A percentile compares a stretch with the other conserved stretches of the same genome.
phyloP scores from a whole-genome alignment of 148 eudicot species.

The Vaccinium corymbosum region DNA sequence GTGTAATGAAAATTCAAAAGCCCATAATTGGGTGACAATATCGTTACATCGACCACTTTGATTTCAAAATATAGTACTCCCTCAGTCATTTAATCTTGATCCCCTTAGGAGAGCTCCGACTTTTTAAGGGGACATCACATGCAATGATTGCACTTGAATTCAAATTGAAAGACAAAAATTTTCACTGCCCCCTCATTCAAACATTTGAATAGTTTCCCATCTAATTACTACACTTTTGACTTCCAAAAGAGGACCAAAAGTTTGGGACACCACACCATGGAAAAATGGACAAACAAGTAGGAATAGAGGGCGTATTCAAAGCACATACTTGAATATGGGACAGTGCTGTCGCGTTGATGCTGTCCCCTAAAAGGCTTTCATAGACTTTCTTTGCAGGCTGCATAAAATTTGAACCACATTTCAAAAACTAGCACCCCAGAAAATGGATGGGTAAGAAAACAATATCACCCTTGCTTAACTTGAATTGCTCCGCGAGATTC shows the following conservation, averaged over 20 bases:
- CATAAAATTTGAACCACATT: slow-evolving; percentile 17
- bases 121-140: background rate
- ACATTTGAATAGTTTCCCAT: background rate
- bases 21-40: background rate
- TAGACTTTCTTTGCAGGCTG: slow-evolving; percentile 91
- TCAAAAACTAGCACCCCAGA: slow-evolving; percentile 9
- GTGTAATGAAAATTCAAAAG: background rate
- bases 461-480: slow-evolving; percentile 36
- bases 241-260: background rate
- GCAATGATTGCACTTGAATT: background rate
- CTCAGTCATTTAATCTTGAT: background rate
- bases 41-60: background rate
- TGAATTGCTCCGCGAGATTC: slow-evolving; percentile 95
- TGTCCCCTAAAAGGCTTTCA: slow-evolving; percentile 80
- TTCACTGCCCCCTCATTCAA: background rate
- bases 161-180: background rate
- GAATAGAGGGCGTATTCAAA: background rate
- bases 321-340: slow-evolving; percentile 84
- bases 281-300: background rate
- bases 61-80: background rate
- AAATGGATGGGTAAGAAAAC: background rate
- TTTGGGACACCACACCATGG: background rate
- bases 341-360: slow-evolving; percentile 59
- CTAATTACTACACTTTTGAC: background rate
- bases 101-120: background rate